Base-by-base conservation (phyloP, 495 filamentous ascomycete genomes). In the Friedmanniomyces endolithicus region DNA sequence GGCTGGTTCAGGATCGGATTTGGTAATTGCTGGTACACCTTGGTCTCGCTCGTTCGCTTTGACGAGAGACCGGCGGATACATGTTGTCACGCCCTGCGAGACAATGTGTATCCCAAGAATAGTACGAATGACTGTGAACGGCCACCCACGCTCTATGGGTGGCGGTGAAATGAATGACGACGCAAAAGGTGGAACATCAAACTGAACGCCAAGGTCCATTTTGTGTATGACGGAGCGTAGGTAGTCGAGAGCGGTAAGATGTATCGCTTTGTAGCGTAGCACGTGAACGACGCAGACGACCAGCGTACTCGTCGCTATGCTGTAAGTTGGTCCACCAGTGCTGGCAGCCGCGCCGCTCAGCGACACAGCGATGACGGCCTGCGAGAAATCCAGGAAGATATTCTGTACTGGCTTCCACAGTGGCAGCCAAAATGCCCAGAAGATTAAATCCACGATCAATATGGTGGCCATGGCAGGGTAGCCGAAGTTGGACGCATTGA, bases 321-420 rank as follows among this genome's bases (percentile, higher is more conserved):
- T 85, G 64, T 79, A 82, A 24, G 53, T 88, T 71, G 49, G 86
- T 17, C 67, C 66, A 41, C 60, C 62, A 57, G 85, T 87, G 48
- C 79, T 84, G 8, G 85, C 74, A 29, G 80, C 85, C 48, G 88
- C 88, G 41, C 92, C 92, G 52, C 92, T 92, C 19, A 98, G 74
- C 1, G 89, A 92, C 43, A 95, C 80, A 44, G 92, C 90, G 58
- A 98, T 94, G 62, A 97, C 88, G 39, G 90, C 88, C 68, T 97
- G 90, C 37, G 92, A 88, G n/a, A 97, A 75, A 64, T 97, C 92
- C 65, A 97, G 75, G 33, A 88, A 83, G 63, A 95, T 84, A 63
- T 86, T 85, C 65, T 95, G 89, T 57, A 88, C 79, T 54, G 87
- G 86, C 1, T 81, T 81, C 87, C 87, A 95, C 59, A 95, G 78